A percentile compares a stretch with the other conserved stretches of the same genome.
These are phyloP conservation scores for Lachancea sp. DNA, from an alignment of 805 yeast species.

Conservation along the genomic window DNA sequence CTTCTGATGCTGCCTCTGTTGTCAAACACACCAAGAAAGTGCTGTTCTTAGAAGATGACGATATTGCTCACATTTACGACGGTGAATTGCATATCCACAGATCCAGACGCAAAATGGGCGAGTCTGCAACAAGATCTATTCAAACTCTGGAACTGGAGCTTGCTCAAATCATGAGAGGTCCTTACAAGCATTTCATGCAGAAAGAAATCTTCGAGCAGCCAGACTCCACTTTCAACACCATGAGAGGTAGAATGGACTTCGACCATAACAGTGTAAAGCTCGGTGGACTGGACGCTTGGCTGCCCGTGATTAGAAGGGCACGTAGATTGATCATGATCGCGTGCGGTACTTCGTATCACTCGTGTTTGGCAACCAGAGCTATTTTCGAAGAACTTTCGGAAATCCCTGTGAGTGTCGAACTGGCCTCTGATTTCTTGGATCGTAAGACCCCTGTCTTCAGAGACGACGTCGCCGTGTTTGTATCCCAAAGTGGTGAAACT, in stretches of 20 bases:
- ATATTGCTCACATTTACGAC: constrained; percentile 94
- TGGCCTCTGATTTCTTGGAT: constrained; percentile 92
- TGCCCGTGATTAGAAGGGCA: constrained; percentile 86
- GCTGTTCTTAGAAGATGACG: constrained; percentile 93
- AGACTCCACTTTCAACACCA: constrained; percentile 94
- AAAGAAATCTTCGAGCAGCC: constrained; percentile 99
- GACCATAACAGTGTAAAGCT: constrained; percentile 67
- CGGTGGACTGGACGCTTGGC: constrained; percentile 83
- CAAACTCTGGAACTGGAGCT: constrained; percentile 96
- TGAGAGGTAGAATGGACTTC: constrained; percentile 98
- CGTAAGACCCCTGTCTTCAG: constrained; percentile 95
- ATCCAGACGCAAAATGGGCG: constrained; percentile 79
- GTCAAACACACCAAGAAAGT: constrained; percentile 96
- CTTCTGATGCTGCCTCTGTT: constrained; percentile 96
- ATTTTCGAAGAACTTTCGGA: constrained; percentile 95
- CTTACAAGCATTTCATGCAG: constrained; percentile 94
- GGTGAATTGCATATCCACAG: constrained; percentile 99
- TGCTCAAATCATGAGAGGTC: constrained; percentile 97
- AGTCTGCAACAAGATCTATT: constrained; percentile 90
- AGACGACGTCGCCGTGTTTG: constrained; percentile 96
- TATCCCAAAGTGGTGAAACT: constrained; percentile 98
- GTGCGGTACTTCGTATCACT: constrained; percentile 98
- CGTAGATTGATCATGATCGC: constrained; percentile 97
- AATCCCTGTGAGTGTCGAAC: constrained; percentile 85
- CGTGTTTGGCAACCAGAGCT: constrained; percentile 95